A percentile compares a stretch with the other conserved stretches of the same genome.
Evolutionary conservation across 2,329 filamentous ascomycete genomes (phyloP).

Genomic region (Fusarium palustre): DNA sequence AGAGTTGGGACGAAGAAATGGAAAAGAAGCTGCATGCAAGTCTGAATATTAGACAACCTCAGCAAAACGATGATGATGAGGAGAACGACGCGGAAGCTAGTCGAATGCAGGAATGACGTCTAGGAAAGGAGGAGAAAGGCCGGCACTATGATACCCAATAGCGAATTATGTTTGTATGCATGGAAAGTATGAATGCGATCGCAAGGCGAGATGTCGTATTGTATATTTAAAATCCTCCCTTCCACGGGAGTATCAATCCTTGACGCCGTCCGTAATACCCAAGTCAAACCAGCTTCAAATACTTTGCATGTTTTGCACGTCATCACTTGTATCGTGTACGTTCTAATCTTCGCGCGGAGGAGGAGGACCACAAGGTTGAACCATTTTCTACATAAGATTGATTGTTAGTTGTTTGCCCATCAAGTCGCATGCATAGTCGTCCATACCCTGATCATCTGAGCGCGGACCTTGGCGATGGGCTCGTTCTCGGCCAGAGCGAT

Average conservation of each 20-base stretch:
- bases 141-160: slow-evolving; percentile 40
- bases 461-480: slow-evolving; percentile 80
- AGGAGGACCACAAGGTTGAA: slow-evolving; percentile 70
- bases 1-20: slow-evolving; percentile 62
- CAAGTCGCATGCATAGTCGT: neutral
- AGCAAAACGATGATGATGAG: slow-evolving; percentile 40
- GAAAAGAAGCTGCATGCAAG: slow-evolving; percentile 71
- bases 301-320: neutral
- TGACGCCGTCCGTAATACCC: slow-evolving; percentile 34
- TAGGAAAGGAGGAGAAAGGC: slow-evolving; percentile 3
- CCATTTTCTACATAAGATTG: slow-evolving; percentile 68
- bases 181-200: neutral
- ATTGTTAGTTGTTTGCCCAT: slow-evolving; percentile 1
- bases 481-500: slow-evolving; percentile 92
- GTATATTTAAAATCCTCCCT: slow-evolving; percentile 25
- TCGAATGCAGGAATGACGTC: slow-evolving; percentile 21
- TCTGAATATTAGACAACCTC: slow-evolving; percentile 62
- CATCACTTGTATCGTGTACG: slow-evolving; percentile 1
- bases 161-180: slow-evolving; percentile 1
- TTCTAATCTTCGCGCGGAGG: slow-evolving; percentile 64
- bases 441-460: slow-evolving; percentile 79
- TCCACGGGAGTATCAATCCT: slow-evolving; percentile 43
- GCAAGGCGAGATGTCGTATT: slow-evolving; percentile 8
- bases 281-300: slow-evolving; percentile 9
- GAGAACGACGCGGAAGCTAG: slow-evolving; percentile 30